Base-by-base conservation (phyloP, 305 asterid species). In the Solanum chacoense region DNA sequence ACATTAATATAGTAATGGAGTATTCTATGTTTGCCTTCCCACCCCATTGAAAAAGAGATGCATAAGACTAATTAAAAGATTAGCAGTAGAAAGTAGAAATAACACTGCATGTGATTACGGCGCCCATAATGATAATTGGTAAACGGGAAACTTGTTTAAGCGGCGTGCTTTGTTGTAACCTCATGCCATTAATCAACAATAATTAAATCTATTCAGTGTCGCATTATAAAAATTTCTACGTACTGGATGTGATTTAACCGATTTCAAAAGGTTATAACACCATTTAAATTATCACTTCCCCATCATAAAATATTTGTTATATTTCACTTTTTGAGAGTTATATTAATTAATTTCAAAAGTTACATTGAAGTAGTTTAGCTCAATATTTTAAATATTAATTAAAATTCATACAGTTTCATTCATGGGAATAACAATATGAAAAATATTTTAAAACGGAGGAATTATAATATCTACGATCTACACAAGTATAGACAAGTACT, bases 81-180 rank as follows among this genome's bases (percentile, higher is more conserved):
- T 24, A 79, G 24, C 8, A 40, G 67, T 24, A 79, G 14, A 24
- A 40, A 80, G 13, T 80, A 40, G n/a, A 24, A 28, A 42, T 7
- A 16, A 29, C 28, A 81, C n/a, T 28, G 86, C 86, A 81, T 42
- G 71, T 81, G 86, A 81, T 81, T 81, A 81, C 86, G 86, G 86
- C 86, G 71, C 18, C 38, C 86, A 42, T 16, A 16, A 42, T 81
- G 38, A 24, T 42, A 81, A 81, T 81, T 42, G 35, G 36, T 16
- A 80, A 80, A 26, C 65, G 26, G 5, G 6, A 18, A 40, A 28
- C 5, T 28, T 42, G 69, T 16, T 80, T 38, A 79, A 38, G 36
- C 67, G 31, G 26, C 67, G 24, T 40, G 85, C 71, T 81, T 81
- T 7, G 16, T 45, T 81, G 20, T 29, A 45, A 81, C 16, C 16